phyloP scores from a whole-genome alignment of 1,284 basidiomycete species.

The Agaricales sp. region DNA sequence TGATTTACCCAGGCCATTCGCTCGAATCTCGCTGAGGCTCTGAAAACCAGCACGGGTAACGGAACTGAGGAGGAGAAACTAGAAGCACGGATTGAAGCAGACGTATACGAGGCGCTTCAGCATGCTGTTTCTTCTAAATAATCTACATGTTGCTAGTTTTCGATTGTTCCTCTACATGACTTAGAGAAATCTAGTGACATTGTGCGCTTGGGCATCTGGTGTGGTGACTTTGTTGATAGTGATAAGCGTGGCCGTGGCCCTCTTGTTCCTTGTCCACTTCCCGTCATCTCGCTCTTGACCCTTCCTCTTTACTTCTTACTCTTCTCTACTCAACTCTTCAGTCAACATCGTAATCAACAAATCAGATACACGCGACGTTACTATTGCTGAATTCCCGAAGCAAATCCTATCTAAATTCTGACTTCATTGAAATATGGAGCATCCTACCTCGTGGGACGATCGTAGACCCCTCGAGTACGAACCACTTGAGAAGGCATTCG shows the following conservation, averaged over 20 bases:
- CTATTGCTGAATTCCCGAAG: neutral
- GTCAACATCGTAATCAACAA: neutral
- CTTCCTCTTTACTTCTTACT: neutral
- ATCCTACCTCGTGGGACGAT: constrained; percentile 17
- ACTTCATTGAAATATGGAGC: constrained; percentile 9
- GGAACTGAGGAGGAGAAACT: constrained; percentile 91
- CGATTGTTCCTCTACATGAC: neutral
- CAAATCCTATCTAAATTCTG: neutral
- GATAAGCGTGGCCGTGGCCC: neutral
- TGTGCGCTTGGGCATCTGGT: neutral
- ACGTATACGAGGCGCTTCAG: constrained; percentile 94
- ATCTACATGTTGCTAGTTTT: neutral
- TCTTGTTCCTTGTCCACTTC: too few species aligned
- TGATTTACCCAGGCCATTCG: constrained; percentile 67
- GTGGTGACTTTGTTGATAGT: neutral
- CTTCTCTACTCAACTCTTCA: neutral
- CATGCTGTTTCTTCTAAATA: constrained; percentile 46
- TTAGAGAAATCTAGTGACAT: neutral
- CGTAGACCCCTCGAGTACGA: constrained; percentile 17
- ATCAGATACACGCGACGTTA: neutral
- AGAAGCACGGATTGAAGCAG: constrained; percentile 91
- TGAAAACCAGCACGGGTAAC: constrained; percentile 72
- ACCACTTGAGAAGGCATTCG: constrained; percentile 18
- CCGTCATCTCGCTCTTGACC: too few species aligned
- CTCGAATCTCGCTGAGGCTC: constrained; percentile 82